phyloP scores from a whole-genome alignment of 2,329 filamentous ascomycete genomes.

The Sordariomycetes sp. region DNA sequence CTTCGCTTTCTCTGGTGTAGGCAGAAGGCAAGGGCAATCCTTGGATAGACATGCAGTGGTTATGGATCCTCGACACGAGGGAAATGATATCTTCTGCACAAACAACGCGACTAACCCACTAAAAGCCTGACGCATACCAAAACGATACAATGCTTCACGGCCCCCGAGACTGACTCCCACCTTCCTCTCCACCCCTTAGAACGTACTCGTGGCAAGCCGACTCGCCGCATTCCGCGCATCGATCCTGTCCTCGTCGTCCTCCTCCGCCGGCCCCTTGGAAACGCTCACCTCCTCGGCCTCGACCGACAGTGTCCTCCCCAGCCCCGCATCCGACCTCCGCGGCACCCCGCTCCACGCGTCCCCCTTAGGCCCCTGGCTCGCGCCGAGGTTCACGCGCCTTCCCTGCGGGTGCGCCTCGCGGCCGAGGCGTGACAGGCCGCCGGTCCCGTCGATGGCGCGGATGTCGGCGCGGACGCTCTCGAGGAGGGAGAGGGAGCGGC shows the following conservation, averaged over 20 bases:
- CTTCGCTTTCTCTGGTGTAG: too few species aligned
- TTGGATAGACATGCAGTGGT: too few species aligned
- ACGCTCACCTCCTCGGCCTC: conserved; percentile 33
- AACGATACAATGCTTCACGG: not conserved
- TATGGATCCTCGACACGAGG: not conserved
- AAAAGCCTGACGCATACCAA: not conserved
- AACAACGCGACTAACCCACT: not conserved
- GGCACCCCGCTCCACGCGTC: conserved; percentile 96
- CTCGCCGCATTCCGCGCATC: conserved; percentile 95
- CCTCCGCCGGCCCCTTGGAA: conserved; percentile 51
- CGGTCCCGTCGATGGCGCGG: conserved; percentile 80
- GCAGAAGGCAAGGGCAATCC: too few species aligned
- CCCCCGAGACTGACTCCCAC: not conserved
- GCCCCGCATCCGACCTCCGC: conserved; percentile 56
- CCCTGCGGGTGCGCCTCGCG: conserved; percentile 72
- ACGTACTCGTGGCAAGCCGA: conserved; percentile 86
- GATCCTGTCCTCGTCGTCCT: conserved; percentile 86
- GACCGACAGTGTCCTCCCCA: conserved; percentile 65
- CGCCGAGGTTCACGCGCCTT: conserved; percentile 61
- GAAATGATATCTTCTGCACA: not conserved
- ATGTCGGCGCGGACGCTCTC: conserved; percentile 91
- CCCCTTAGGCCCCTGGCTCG: conserved; percentile 92
- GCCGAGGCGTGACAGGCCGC: conserved; percentile 80
- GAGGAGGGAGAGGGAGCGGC: conserved; percentile 82
- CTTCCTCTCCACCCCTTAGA: conserved; percentile 34